Conservation (phyloP, 768 basidiomycete genomes). For the Boletus sp. region DNA sequence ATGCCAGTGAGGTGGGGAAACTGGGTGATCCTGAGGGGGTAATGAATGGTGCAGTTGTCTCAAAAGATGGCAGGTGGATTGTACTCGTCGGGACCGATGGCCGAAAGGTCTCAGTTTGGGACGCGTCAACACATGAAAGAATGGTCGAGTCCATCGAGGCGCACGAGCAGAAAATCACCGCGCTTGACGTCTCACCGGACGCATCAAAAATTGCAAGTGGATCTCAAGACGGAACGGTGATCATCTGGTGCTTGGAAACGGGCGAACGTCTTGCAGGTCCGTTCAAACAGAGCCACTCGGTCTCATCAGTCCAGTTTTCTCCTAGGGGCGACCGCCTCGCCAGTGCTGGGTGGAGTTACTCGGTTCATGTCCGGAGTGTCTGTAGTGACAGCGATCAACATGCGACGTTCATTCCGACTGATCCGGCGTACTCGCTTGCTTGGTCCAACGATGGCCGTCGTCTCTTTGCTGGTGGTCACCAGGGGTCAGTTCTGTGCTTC, state of each 20-base stretch:
- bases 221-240: slow-evolving; percentile 18
- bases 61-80: slow-evolving; percentile 20
- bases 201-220: slow-evolving; percentile 21
- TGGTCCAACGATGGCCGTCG: slow-evolving; percentile 19
- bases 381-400: background rate
- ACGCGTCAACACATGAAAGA: slow-evolving; percentile 2
- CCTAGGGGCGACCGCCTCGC: slow-evolving; percentile 21
- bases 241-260: slow-evolving; percentile 22
- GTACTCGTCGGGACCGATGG: background rate
- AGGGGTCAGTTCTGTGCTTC: slow-evolving; percentile 13
- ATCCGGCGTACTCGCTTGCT: slow-evolving; percentile 14
- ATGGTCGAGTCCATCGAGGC: slow-evolving; percentile 7
- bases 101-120: slow-evolving; percentile 9
- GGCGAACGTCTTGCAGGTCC: slow-evolving; percentile 15
- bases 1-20: background rate
- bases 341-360: slow-evolving; percentile 1
- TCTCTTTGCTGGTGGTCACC: slow-evolving; percentile 16
- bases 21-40: background rate
- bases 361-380: slow-evolving; percentile 10
- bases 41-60: background rate
- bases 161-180: slow-evolving; percentile 15
- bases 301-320: slow-evolving; percentile 23
- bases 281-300: slow-evolving; percentile 6
- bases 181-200: slow-evolving; percentile 23
- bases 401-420: background rate